These are phyloP conservation scores for Citeromyces matritensis DNA, from an alignment of 805 yeast genomes.

Conservation along the genomic window DNA sequence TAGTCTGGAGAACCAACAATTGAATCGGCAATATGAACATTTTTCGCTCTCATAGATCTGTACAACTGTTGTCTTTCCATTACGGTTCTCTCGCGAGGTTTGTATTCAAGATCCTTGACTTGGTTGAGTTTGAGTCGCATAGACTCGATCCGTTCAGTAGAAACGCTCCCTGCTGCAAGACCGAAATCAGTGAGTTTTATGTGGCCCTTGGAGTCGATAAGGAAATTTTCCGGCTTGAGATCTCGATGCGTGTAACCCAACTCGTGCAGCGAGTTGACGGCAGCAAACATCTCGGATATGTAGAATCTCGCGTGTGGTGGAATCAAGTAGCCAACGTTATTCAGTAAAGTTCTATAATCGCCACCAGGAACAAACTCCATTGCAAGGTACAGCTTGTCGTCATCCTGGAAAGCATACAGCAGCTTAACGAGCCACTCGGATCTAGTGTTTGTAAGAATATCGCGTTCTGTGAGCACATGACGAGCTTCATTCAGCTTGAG, in stretches of 20 bases:
- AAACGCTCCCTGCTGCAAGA: conserved; percentile 89
- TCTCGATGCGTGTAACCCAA: conserved; percentile 96
- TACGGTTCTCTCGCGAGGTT: conserved; percentile 56
- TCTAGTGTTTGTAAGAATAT: conserved; percentile 88
- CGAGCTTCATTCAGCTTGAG: conserved; percentile 88
- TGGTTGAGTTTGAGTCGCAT: conserved; percentile 55
- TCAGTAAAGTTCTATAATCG: conserved; percentile 86
- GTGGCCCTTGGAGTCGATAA: conserved; percentile 83
- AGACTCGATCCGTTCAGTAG: conserved; percentile 84
- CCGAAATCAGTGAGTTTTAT: conserved; percentile 94
- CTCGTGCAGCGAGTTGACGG: conserved; percentile 86
- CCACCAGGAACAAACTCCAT: conserved; percentile 99
- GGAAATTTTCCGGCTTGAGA: conserved; percentile 86
- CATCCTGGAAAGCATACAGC: conserved; percentile 89
- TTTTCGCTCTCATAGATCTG: conserved; percentile 61
- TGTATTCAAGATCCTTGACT: conserved; percentile 63
- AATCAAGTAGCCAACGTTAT: conserved; percentile 82
- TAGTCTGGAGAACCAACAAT: conserved; percentile 98
- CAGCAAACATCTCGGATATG: conserved; percentile 90
- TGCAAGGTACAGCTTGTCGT: conserved; percentile 79
- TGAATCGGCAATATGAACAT: conserved; percentile 81
- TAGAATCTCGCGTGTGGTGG: conserved; percentile 95
- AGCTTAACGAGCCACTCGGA: conserved; percentile 93
- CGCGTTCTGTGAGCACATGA: conserved; percentile 93
- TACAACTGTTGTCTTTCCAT: conserved; percentile 81